These are phyloP conservation scores for Pseudozyma flocculosa DNA, from an alignment of 1,284 basidiomycete genomes.

Conservation along the genomic window DNA sequence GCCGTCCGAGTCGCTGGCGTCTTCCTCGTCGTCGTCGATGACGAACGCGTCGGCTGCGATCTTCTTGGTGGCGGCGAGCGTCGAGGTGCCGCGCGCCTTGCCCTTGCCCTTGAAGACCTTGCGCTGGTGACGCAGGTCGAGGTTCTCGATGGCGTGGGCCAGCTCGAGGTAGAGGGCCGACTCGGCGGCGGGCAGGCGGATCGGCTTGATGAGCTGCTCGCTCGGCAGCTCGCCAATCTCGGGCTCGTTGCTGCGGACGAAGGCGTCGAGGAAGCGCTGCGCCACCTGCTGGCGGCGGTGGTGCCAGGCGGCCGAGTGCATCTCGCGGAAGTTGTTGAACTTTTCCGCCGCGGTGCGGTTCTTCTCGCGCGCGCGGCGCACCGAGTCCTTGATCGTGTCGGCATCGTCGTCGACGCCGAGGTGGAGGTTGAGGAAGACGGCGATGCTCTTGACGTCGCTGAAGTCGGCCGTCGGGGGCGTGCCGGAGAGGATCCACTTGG, in stretches of 20 bases:
- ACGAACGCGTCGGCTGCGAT: constrained; percentile 7
- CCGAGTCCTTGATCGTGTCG: constrained; percentile 65
- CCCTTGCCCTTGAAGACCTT: constrained; percentile 30
- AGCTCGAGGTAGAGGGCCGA: constrained; percentile 91
- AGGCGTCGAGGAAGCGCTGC: constrained; percentile 67
- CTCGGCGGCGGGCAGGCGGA: constrained; percentile 84
- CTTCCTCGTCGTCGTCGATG: constrained; percentile 3
- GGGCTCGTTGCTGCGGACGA: constrained; percentile 74
- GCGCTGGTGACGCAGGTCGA: constrained; percentile 69
- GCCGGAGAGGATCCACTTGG: constrained; percentile 92
- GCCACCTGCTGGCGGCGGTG: constrained; percentile 78
- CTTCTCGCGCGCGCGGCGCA: constrained; percentile 70
- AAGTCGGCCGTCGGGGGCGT: constrained; percentile 92
- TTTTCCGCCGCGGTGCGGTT: constrained; percentile 87
- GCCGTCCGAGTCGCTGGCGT: constrained; percentile 7
- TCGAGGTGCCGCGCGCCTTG: constrained; percentile 1
- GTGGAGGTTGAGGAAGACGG: constrained; percentile 47
- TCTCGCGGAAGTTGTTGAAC: constrained; percentile 94
- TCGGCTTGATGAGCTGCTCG: constrained; percentile 68
- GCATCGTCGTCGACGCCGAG: constrained; percentile 72
- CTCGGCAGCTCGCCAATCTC: constrained; percentile 94
- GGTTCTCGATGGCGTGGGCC: constrained; percentile 85
- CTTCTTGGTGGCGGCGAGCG: constrained; percentile 1
- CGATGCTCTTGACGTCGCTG: constrained; percentile 74
- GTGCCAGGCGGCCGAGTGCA: constrained; percentile 89